Percentiles rank a stretch among this genome's conserved stretches.
These are phyloP conservation scores for Strobilomyces echinocephalus DNA, from an alignment of 768 basidiomycete genomes.

Conservation along the genomic window DNA sequence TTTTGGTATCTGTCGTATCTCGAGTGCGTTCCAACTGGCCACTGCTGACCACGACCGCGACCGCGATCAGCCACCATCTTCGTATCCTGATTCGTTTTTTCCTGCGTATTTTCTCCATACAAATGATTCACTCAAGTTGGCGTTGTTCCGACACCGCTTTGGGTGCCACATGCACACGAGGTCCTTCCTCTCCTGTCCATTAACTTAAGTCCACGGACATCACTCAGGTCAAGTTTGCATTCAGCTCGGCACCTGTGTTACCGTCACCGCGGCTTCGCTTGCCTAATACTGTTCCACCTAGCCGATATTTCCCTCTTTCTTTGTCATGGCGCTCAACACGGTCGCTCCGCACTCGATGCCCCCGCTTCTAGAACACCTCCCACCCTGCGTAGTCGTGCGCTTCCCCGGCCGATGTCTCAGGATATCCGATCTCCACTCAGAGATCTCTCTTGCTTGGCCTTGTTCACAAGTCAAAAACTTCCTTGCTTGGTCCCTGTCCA, in stretches of 20 bases:
- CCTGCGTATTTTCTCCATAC: slow-evolving; percentile 10
- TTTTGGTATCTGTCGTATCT: slow-evolving; percentile 18
- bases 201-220: slow-evolving; percentile 40
- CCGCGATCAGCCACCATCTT: slow-evolving; percentile 15
- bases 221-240: slow-evolving; percentile 25
- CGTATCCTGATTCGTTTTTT: slow-evolving; percentile 1
- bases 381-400: slow-evolving; percentile 1
- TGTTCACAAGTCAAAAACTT: slow-evolving; percentile 22
- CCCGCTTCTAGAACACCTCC: slow-evolving; percentile 19
- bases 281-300: slow-evolving; percentile 25
- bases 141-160: slow-evolving; percentile 28
- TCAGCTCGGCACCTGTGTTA: slow-evolving; percentile 32
- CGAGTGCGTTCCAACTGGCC: background rate
- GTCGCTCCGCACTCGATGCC: slow-evolving; percentile 23
- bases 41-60: slow-evolving; percentile 1
- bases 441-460: slow-evolving; percentile 11
- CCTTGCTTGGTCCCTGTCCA: slow-evolving; percentile 18
- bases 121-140: slow-evolving; percentile 18
- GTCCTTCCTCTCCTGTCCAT: slow-evolving; percentile 33
- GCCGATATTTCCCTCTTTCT: slow-evolving; percentile 32
- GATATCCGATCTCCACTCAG: slow-evolving; percentile 15
- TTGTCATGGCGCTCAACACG: slow-evolving; percentile 25
- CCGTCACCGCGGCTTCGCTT: slow-evolving; percentile 37
- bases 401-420: slow-evolving; percentile 18
- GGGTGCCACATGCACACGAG: slow-evolving; percentile 33